Evolutionary conservation across 441 rosid genomes (phyloP).

Genomic region (Erysimum pusillum): DNA sequence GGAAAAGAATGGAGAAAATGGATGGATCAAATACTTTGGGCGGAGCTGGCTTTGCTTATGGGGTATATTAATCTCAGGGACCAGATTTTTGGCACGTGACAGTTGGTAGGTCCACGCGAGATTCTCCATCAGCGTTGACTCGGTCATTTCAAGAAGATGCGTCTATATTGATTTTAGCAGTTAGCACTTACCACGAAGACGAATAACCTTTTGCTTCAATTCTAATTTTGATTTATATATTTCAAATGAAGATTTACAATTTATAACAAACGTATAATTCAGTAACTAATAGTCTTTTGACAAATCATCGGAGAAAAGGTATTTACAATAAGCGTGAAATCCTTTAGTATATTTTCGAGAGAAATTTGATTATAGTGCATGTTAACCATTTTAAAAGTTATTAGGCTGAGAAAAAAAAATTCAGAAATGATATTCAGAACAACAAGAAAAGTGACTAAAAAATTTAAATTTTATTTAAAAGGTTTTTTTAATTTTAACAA

Average conservation of each 20-base stretch:
- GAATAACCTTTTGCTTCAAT: neutral
- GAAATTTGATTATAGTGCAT: neutral
- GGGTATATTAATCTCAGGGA: slow-evolving; percentile 30
- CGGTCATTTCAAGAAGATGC: slow-evolving; percentile 37
- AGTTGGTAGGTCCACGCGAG: slow-evolving; percentile 27
- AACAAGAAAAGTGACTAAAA: too few species aligned
- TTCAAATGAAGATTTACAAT: too few species aligned
- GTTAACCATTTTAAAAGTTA: neutral
- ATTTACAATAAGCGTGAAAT: neutral
- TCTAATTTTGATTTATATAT: neutral
- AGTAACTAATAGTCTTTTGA: neutral
- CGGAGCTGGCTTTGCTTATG: slow-evolving; percentile 44
- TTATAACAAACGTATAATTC: too few species aligned
- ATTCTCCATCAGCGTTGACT: slow-evolving; percentile 41
- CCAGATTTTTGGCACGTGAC: slow-evolving; percentile 45
- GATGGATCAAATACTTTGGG: slow-evolving; percentile 45
- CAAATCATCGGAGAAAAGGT: neutral
- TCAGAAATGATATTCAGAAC: too few species aligned
- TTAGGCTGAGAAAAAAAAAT: too few species aligned
- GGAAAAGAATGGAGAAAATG: slow-evolving; percentile 31
- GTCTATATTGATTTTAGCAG: too few species aligned
- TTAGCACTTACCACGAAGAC: neutral
- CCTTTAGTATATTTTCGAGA: neutral
- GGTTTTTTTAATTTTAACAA: neutral
- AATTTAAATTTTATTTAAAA: neutral